These are phyloP conservation scores for Aspergillus affinis DNA, from an alignment of 495 filamentous ascomycete genomes.

Conservation along the genomic window DNA sequence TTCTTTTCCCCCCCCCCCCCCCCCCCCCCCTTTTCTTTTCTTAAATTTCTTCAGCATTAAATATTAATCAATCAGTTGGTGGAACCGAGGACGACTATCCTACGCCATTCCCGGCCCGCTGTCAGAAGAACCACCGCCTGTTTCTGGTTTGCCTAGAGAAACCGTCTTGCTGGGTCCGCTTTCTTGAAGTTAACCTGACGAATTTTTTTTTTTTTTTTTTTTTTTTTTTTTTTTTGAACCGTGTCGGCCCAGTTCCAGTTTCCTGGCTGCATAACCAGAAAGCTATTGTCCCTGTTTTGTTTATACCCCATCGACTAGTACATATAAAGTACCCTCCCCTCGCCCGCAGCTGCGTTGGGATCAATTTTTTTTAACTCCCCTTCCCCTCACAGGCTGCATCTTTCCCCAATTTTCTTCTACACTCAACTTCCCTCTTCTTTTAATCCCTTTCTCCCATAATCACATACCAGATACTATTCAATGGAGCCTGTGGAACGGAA, in stretches of 20 bases:
- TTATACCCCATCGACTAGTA: slow-evolving; percentile 7
- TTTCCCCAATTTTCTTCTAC: neutral
- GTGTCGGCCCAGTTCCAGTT: slow-evolving; percentile 2
- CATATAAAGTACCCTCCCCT: slow-evolving; percentile 11
- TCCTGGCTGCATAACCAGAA: neutral
- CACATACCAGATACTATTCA: slow-evolving; percentile 5
- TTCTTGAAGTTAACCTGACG: slow-evolving; percentile 3
- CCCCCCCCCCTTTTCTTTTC: no score
- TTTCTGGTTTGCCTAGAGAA: slow-evolving; percentile 3
- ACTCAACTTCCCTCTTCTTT: neutral
- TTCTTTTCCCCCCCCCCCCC: no score
- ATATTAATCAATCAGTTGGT: slow-evolving; percentile 10
- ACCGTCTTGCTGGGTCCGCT: slow-evolving; percentile 17
- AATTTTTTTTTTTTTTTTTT: slow-evolving; percentile 7
- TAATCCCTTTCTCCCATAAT: neutral
- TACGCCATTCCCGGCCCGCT: slow-evolving; percentile 21
- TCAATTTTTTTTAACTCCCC: neutral
- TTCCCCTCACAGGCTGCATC: neutral
- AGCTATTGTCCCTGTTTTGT: slow-evolving; percentile 2
- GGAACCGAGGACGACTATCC: slow-evolving; percentile 16
- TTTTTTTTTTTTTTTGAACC: slow-evolving; percentile 12
- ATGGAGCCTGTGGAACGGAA: slow-evolving; percentile 27
- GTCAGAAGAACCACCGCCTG: slow-evolving; percentile 20
- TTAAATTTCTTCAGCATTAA: neutral
- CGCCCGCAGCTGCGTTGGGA: slow-evolving; percentile 3